phyloP scores from a whole-genome alignment of 1,139 yeast genomes.

The Geotrichum siamense region DNA sequence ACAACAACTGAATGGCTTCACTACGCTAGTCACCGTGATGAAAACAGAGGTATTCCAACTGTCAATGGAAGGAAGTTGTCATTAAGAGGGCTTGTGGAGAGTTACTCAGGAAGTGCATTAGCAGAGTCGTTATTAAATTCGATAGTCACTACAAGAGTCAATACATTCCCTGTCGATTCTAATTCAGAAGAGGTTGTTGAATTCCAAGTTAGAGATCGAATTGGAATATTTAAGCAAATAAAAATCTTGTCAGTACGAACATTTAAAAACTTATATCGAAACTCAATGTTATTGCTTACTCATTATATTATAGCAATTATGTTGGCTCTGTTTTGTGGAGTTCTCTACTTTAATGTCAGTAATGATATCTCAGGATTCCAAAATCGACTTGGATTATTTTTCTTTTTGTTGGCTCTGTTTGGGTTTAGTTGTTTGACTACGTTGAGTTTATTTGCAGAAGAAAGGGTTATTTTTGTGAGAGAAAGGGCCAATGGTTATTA shows the following conservation, averaged over 20 bases:
- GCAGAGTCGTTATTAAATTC: slow-evolving; percentile 45
- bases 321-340: slow-evolving; percentile 80
- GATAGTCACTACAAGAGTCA: slow-evolving; percentile 32
- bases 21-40: slow-evolving; percentile 78
- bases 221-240: slow-evolving; percentile 57
- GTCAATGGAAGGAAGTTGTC: slow-evolving; percentile 12
- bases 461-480: slow-evolving; percentile 78
- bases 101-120: slow-evolving; percentile 45
- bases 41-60: slow-evolving; percentile 25
- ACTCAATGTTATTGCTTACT: slow-evolving; percentile 75
- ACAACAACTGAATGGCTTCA: slow-evolving; percentile 86
- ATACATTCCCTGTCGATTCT: slow-evolving; percentile 26
- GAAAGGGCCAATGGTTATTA: slow-evolving; percentile 94
- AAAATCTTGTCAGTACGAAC: slow-evolving; percentile 72
- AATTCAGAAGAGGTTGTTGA: slow-evolving; percentile 14
- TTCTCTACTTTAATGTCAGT: slow-evolving; percentile 68
- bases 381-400: slow-evolving; percentile 85
- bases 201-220: slow-evolving; percentile 35
- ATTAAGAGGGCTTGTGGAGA: slow-evolving; percentile 30
- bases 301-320: slow-evolving; percentile 72
- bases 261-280: slow-evolving; percentile 84
- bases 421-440: slow-evolving; percentile 94
- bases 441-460: slow-evolving; percentile 77
- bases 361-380: slow-evolving; percentile 95
- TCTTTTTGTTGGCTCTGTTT: slow-evolving; percentile 80